Evolutionary conservation across 306 rosid genomes (phyloP).

Genomic region (Cyclanthera cordifolia): DNA sequence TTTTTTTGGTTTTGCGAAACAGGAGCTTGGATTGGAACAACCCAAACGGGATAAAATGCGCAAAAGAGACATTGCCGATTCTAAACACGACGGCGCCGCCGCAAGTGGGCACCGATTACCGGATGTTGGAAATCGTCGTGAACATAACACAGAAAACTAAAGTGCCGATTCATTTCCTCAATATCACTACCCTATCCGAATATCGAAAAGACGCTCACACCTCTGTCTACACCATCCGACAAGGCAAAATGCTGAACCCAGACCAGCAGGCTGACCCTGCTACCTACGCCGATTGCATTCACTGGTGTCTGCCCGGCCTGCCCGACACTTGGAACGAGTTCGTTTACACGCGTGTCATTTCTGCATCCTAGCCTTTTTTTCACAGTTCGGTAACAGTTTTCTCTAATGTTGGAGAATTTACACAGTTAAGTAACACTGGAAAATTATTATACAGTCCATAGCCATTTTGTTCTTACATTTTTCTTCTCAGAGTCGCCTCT

Average conservation of each 20-base stretch:
- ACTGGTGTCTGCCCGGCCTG: slow-evolving; percentile 92
- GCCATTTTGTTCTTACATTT: too few relatives aligned
- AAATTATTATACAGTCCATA: too few relatives aligned
- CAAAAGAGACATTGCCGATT: slow-evolving; percentile 64
- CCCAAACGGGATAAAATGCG: slow-evolving; percentile 81
- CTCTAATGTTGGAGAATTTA: too few relatives aligned
- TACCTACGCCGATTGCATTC: slow-evolving; percentile 80
- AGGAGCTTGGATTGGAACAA: slow-evolving; percentile 92
- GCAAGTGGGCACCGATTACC: slow-evolving; percentile 65
- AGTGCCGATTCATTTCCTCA: slow-evolving; percentile 47
- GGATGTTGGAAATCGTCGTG: slow-evolving; percentile 37
- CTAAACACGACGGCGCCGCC: slow-evolving; percentile 34
- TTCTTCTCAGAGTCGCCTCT: too few relatives aligned
- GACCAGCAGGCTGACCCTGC: slow-evolving; percentile 78
- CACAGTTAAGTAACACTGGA: too few relatives aligned
- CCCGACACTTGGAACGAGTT: slow-evolving; percentile 96
- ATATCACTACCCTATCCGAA: slow-evolving; percentile 70
- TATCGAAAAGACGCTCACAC: slow-evolving; percentile 87
- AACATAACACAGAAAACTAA: slow-evolving; percentile 38
- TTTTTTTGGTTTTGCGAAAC: background rate
- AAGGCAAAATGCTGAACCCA: slow-evolving; percentile 55
- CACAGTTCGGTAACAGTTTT: too few relatives aligned
- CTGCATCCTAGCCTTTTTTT: slow-evolving; percentile 35
- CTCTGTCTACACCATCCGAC: slow-evolving; percentile 73
- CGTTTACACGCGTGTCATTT: slow-evolving; percentile 55